These are phyloP conservation scores for Tolypocladium endophyticum DNA, from an alignment of 2,329 filamentous ascomycete genomes.

Conservation along the genomic window DNA sequence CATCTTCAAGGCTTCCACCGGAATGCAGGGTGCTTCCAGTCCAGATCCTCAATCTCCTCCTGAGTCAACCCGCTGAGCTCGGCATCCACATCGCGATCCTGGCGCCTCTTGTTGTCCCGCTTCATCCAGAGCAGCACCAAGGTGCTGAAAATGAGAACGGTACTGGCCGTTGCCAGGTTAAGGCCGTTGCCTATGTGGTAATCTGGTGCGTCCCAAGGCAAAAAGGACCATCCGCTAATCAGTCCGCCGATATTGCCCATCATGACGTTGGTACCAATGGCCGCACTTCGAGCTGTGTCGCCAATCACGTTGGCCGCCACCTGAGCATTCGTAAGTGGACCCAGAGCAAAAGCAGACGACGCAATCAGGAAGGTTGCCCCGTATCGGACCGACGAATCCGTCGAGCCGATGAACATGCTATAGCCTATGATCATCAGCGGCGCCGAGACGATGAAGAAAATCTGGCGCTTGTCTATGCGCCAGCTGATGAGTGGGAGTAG, in stretches of 20 bases:
- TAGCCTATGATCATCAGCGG: slow-evolving; percentile 60
- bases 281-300: slow-evolving; percentile 57
- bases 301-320: slow-evolving; percentile 61
- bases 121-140: slow-evolving; percentile 49
- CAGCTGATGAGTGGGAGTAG: slow-evolving; percentile 51
- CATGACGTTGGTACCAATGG: slow-evolving; percentile 59
- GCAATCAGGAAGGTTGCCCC: slow-evolving; percentile 62
- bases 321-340: slow-evolving; percentile 56
- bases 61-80: slow-evolving; percentile 42
- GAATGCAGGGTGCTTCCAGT: slow-evolving; percentile 58
- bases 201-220: slow-evolving; percentile 52
- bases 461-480: slow-evolving; percentile 46
- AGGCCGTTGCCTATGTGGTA: slow-evolving; percentile 63
- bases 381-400: slow-evolving; percentile 45
- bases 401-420: slow-evolving; percentile 56
- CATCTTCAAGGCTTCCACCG: slow-evolving; percentile 34
- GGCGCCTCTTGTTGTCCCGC: slow-evolving; percentile 41
- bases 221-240: slow-evolving; percentile 54
- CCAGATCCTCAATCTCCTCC: slow-evolving; percentile 46
- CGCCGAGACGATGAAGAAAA: slow-evolving; percentile 49
- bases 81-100: slow-evolving; percentile 16
- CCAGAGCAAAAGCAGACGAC: slow-evolving; percentile 51
- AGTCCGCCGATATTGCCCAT: slow-evolving; percentile 63
- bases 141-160: slow-evolving; percentile 38
- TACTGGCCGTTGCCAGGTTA: slow-evolving; percentile 48